Base-by-base conservation (phyloP, 2,329 filamentous ascomycete species). In the Fusarium nygamai region DNA sequence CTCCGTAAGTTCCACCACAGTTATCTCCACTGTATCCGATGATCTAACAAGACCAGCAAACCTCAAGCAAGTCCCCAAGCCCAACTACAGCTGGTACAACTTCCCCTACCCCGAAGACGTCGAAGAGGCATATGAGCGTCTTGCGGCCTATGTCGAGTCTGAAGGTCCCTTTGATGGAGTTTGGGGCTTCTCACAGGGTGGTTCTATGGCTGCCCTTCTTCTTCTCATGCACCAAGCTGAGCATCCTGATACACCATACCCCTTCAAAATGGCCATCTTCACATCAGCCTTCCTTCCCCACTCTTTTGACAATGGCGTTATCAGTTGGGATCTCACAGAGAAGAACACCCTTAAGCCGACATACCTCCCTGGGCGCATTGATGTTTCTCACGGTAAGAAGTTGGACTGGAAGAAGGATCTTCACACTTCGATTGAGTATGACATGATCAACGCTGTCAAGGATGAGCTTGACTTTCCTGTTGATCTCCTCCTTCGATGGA, bases 31-130 rank as follows among this genome's bases (percentile, higher is more conserved):
- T 17, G 3, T 3, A 17, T 38, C 10, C 19, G 11, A 17, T 12
- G 14, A 39, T 22, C 51, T 54, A 54, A 54, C 34, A 43, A 8
- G 8, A 4, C 1, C 12, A 56, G 36, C 53, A 56, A 56, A 43
- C 8, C 53, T 56, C 7, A 29, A 39, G 36, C 53, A 56, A 43
- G 53, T 56, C 27, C 53, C 53, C 20, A 56, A 56, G 16, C 53
- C 53, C 22, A 56, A 56, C 53, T 56, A 31, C 12, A 39, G 36
- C 36, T 56, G 53, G 53, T 39, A 56, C 53, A 56, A 39, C 36
- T 56, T 56, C 17, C 53, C 53, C 3, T 56, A 56, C 29, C 53
- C 53, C 16, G 27, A 41, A 14, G 53, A 56, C 6, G 53, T 56
- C 8, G 53, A 56, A 8, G 53, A 56, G 24, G 53, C 53, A n/a